Evolutionary conservation across 2,329 filamentous ascomycete genomes (phyloP), one percentile per base, ranked within the genome.

Genomic region (Arthrocladium fulminans): DNA sequence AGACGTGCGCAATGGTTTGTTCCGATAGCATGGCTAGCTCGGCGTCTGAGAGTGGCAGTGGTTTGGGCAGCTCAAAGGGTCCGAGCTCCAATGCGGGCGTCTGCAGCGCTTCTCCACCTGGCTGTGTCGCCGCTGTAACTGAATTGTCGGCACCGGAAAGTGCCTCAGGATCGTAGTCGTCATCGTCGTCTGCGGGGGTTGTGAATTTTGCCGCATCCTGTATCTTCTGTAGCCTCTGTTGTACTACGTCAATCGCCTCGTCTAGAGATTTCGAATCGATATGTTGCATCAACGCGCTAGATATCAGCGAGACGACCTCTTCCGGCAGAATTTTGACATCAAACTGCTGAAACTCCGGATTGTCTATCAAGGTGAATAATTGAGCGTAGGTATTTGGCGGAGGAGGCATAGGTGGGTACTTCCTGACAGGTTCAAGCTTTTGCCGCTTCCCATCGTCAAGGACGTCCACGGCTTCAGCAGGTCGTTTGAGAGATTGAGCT

Each of bases 121-220:
- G 10, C 32, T 44, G 41, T 3, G 15, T 12, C 20, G 20, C 22
- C 47, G 52, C 3, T 79, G 70, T n/a, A 82, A 75, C 3, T 81
- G 73, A 52, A 79, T 79, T 61, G 90, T 87, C 81, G 60, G 90
- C 85, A 29, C 81, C 79, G 7, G 84, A 77, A 51, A 83, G 80
- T 57, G 88, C 88, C 60, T 94, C 86, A 0, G 90, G 89, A 60
- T 96, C 90, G 61, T 96, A 96, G 58, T 95, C 87, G 55, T 94
- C 88, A 17, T 95, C 89, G 35, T 94, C 88, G 7, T 84, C 81
- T 5, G 84, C 81, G 2, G 86, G 81, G 22, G 77, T 79, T 2
- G 83, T 64, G 8, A 52, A 48, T 42, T 61, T 59, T n/a, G 54
- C 54, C 44, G 42, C 62, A 58, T 55, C 64, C 55, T 55, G 58